Conservation (phyloP, 148 eudicot genomes). For the Tetragonia tetragonoides region DNA sequence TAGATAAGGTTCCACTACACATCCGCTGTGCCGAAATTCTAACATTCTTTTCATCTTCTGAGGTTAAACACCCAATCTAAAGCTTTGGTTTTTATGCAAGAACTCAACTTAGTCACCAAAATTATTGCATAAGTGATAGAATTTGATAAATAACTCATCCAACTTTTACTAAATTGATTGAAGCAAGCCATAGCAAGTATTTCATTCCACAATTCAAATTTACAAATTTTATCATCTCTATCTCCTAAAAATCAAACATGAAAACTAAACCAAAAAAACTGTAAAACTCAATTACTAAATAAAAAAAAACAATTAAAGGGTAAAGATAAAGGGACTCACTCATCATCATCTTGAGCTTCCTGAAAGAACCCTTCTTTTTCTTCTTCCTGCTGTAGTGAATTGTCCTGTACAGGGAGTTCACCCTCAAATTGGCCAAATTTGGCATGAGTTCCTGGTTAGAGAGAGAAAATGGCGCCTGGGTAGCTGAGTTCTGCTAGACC, state of each 20-base stretch:
- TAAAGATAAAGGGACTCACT: slow-evolving; percentile 30
- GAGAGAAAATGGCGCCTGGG: slow-evolving; percentile 26
- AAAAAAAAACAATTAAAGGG: background rate
- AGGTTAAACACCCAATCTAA: background rate
- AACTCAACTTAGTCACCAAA: background rate
- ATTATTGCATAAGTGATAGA: background rate
- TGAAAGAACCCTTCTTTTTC: slow-evolving; percentile 21
- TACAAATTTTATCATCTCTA: background rate
- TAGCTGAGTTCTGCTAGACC: slow-evolving; percentile 33
- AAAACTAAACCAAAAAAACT: background rate
- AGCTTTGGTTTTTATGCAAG: background rate
- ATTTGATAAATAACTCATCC: background rate
- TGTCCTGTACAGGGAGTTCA: slow-evolving; percentile 23
- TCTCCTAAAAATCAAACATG: background rate
- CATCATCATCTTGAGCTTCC: slow-evolving; percentile 67
- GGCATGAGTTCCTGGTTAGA: slow-evolving; percentile 42
- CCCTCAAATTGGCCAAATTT: slow-evolving; percentile 80
- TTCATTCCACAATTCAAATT: background rate
- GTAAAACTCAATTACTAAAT: background rate
- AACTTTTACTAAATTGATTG: background rate
- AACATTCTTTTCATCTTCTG: background rate
- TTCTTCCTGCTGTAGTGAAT: slow-evolving; percentile 13
- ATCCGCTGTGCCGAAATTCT: too few species aligned
- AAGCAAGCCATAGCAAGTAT: background rate
- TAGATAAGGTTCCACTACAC: too few species aligned